These are phyloP conservation scores for Lathyrus sativus DNA, from an alignment of 306 rosid genomes.

Conservation along the genomic window DNA sequence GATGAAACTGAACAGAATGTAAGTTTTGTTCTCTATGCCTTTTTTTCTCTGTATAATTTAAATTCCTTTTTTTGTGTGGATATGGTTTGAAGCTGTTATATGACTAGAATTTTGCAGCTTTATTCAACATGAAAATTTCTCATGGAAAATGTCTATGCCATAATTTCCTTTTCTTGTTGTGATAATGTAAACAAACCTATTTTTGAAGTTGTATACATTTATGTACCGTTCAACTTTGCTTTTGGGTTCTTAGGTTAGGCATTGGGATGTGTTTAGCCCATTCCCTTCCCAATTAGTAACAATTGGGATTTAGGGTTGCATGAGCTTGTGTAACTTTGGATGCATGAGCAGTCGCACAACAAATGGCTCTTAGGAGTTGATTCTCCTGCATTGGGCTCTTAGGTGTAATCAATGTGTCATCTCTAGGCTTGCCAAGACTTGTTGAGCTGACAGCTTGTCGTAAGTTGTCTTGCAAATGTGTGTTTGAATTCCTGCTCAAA, in stretches of 20 bases:
- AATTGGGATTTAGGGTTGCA: neutral
- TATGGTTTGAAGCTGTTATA: neutral
- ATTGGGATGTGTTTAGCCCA: neutral
- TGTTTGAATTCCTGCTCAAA: neutral
- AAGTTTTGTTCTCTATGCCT: constrained; percentile 32
- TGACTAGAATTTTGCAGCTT: constrained; percentile 9
- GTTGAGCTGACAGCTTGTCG: constrained; percentile 27
- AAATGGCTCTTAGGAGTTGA: constrained; percentile 20
- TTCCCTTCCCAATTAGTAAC: neutral
- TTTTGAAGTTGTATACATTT: constrained; percentile 1
- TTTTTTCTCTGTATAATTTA: constrained; percentile 15
- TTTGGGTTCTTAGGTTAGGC: neutral
- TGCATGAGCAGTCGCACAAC: constrained; percentile 1
- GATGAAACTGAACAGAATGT: constrained; percentile 61
- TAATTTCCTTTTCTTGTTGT: neutral
- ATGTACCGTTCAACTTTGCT: neutral
- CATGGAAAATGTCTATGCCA: neutral
- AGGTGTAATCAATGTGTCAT: neutral
- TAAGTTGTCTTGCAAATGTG: constrained; percentile 15
- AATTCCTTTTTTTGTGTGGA: neutral
- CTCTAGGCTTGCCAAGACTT: neutral
- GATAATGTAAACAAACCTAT: neutral
- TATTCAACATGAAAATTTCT: neutral
- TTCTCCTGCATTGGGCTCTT: neutral
- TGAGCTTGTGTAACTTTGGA: neutral